Conservation (phyloP, 306 rosid species). For the Clitoria ternatea region DNA sequence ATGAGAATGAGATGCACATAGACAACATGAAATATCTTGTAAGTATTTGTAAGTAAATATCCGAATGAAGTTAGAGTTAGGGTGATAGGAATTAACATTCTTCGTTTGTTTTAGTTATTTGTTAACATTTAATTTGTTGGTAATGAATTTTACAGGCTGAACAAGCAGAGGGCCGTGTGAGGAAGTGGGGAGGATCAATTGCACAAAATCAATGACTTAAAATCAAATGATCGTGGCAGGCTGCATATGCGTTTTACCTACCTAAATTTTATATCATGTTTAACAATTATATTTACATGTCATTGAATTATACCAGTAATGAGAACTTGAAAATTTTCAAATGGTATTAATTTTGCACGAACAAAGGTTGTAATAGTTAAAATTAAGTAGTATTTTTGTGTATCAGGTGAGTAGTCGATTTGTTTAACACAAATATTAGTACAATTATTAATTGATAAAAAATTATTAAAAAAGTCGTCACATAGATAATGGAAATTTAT, state of each 20-base stretch:
- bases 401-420: too few relatives aligned
- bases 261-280: background rate
- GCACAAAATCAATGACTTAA: conserved; percentile 18
- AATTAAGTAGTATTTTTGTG: too few relatives aligned
- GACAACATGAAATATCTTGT: too few relatives aligned
- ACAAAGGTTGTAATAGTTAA: too few relatives aligned
- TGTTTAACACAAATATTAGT: too few relatives aligned
- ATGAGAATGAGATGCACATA: too few relatives aligned
- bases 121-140: background rate
- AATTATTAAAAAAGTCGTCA: too few relatives aligned
- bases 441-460: too few relatives aligned
- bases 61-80: background rate
- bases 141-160: conserved; percentile 55
- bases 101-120: background rate
- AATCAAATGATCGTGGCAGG: background rate
- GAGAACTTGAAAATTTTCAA: background rate
- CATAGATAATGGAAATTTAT: too few relatives aligned
- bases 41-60: background rate
- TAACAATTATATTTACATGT: background rate
- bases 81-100: background rate
- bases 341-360: too few relatives aligned
- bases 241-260: background rate
- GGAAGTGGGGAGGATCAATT: conserved; percentile 62
- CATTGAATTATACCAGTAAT: background rate
- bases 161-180: conserved; percentile 65